Conservation (phyloP, 768 basidiomycete genomes). For the Suillus spraguei region DNA sequence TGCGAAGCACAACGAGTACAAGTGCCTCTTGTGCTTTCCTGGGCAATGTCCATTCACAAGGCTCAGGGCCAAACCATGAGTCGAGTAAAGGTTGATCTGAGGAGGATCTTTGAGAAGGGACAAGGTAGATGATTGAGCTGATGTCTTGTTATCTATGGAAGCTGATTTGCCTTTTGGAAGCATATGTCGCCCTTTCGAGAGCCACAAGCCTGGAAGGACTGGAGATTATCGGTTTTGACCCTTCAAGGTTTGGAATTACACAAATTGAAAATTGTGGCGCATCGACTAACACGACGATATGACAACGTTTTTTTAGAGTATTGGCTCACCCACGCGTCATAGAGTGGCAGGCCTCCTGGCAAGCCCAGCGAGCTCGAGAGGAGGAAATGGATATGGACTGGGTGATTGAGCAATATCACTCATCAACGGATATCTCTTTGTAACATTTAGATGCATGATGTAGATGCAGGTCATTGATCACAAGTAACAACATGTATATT, state of each 20-base stretch:
- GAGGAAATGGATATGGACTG: conserved; percentile 38
- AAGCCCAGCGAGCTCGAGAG: conserved; percentile 18
- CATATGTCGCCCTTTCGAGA: conserved; percentile 41
- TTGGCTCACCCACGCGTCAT: conserved; percentile 38
- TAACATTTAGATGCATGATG: conserved; percentile 3
- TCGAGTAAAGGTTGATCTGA: conserved; percentile 91
- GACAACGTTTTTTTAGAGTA: conserved; percentile 26
- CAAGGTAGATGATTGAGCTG: conserved; percentile 34
- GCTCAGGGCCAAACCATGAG: conserved; percentile 96
- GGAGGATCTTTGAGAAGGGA: conserved; percentile 89
- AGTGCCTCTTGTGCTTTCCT: conserved; percentile 85
- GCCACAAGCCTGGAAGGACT: conserved; percentile 44
- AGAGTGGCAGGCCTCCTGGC: conserved; percentile 33
- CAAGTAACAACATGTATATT: conserved; percentile 10
- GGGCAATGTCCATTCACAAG: conserved; percentile 99
- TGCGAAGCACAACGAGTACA: conserved; percentile 43
- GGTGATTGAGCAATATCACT: conserved; percentile 34
- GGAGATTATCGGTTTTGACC: conserved; percentile 40
- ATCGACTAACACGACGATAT: conserved; percentile 7
- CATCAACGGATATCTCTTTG: conserved; percentile 23
- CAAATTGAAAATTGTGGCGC: neutral
- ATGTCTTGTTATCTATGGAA: neutral
- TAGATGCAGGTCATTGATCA: neutral
- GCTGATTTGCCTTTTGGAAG: conserved; percentile 20
- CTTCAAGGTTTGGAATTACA: conserved; percentile 28